These are phyloP conservation scores for Trametes gibbosa DNA, from an alignment of 768 basidiomycete genomes.

Conservation along the genomic window DNA sequence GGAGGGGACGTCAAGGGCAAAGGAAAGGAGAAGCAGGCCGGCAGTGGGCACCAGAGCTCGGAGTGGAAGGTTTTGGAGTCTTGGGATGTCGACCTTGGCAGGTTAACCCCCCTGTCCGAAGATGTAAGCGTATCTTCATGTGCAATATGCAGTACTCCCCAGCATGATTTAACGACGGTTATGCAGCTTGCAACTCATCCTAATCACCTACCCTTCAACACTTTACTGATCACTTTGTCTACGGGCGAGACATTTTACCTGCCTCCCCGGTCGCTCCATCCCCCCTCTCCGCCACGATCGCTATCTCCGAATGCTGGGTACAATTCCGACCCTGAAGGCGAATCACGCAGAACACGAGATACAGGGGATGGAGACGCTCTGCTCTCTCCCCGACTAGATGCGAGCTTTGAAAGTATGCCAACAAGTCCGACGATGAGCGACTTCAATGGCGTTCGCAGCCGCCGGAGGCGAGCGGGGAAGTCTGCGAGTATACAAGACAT, in stretches of 20 bases:
- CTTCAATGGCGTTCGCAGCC: background rate
- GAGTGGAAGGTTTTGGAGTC: slow-evolving; percentile 66
- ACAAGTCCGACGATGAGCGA: slow-evolving; percentile 8
- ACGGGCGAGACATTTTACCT: slow-evolving; percentile 61
- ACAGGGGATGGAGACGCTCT: slow-evolving; percentile 18
- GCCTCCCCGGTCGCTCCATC: slow-evolving; percentile 35
- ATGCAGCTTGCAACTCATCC: slow-evolving; percentile 38
- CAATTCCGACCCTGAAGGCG: slow-evolving; percentile 69
- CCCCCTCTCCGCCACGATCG: slow-evolving; percentile 36
- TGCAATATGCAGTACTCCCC: background rate
- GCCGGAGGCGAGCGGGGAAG: slow-evolving; percentile 7
- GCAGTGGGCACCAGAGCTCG: slow-evolving; percentile 24
- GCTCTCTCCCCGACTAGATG: slow-evolving; percentile 9
- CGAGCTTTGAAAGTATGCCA: slow-evolving; percentile 1
- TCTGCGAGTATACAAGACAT: slow-evolving; percentile 67
- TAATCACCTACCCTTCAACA: slow-evolving; percentile 65
- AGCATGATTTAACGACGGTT: background rate
- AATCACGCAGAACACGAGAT: slow-evolving; percentile 42
- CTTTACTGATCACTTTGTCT: slow-evolving; percentile 62
- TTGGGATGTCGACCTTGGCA: slow-evolving; percentile 62
- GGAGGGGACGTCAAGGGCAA: slow-evolving; percentile 28
- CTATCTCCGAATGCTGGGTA: slow-evolving; percentile 63
- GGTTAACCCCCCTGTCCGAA: slow-evolving; percentile 55
- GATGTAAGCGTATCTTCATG: slow-evolving; percentile 46
- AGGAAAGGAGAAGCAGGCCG: slow-evolving; percentile 46